These are phyloP conservation scores for Botrytis medusae DNA, from an alignment of 2,329 filamentous ascomycete species.

Conservation along the genomic window DNA sequence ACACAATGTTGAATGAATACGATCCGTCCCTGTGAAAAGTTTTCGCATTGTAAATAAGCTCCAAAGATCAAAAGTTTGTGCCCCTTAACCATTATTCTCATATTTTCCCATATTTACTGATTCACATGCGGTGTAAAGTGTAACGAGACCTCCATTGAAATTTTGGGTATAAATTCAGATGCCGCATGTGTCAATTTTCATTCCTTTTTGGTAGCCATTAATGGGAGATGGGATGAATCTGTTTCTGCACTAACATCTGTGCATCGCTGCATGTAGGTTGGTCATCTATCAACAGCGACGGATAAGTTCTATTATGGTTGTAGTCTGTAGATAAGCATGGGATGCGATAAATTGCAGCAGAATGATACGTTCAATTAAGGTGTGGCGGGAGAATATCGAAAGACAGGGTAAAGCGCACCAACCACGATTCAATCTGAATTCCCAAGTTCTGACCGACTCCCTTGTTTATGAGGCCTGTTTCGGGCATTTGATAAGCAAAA, in stretches of 20 bases:
- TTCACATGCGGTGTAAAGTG: background rate
- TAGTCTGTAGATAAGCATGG: background rate
- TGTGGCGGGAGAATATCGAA: conserved; percentile 15
- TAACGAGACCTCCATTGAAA: background rate
- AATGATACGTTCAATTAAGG: conserved; percentile 21
- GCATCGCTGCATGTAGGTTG: background rate
- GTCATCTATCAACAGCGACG: conserved; percentile 1
- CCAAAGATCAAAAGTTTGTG: background rate
- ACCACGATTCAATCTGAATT: conserved; percentile 6
- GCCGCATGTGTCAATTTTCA: background rate
- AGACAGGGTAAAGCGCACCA: conserved; percentile 7
- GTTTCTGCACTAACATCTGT: background rate
- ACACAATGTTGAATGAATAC: conserved; percentile 1
- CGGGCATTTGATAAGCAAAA: background rate
- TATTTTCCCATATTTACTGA: background rate
- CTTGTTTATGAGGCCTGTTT: background rate
- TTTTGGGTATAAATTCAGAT: conserved; percentile 3
- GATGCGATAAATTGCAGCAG: background rate
- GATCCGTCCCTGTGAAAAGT: conserved; percentile 3
- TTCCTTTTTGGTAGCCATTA: background rate
- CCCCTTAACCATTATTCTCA: conserved; percentile 1
- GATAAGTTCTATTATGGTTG: background rate
- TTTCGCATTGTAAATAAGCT: background rate
- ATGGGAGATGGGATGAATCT: conserved; percentile 9
- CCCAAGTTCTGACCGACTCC: background rate